A percentile compares a stretch with the other conserved stretches of the same genome.
Evolutionary conservation across 306 rosid genomes (phyloP).

Genomic region (Malus orientalis): DNA sequence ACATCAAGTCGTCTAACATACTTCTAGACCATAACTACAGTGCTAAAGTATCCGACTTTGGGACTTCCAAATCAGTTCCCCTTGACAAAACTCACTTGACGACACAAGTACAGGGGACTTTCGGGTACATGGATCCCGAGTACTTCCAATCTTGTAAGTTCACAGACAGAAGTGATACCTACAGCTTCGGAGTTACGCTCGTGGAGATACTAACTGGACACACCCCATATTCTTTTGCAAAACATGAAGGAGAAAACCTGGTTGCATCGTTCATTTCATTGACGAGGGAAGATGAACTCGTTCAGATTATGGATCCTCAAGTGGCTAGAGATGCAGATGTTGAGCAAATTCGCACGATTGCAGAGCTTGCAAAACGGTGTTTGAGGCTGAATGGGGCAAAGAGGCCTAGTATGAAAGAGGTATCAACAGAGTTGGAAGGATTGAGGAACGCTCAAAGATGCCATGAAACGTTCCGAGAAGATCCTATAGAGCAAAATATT

Average conservation of each 20-base stretch:
- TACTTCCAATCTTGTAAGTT: conserved; percentile 46
- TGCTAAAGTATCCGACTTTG: conserved; percentile 33
- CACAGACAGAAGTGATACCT: conserved; percentile 40
- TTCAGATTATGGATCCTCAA: conserved; percentile 25
- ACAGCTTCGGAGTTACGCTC: conserved; percentile 53
- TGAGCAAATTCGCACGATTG: conserved; percentile 28
- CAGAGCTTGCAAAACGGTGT: conserved; percentile 43
- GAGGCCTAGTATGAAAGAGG: conserved; percentile 57
- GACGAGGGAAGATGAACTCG: conserved; percentile 23
- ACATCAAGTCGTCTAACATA: conserved; percentile 54
- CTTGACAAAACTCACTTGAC: conserved; percentile 53
- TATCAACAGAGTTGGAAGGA: conserved; percentile 40
- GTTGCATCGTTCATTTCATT: conserved; percentile 31
- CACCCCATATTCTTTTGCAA: conserved; percentile 27
- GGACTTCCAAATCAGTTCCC: conserved; percentile 52
- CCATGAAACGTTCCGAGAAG: neutral
- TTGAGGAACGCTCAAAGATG: conserved; percentile 25
- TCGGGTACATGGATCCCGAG: conserved; percentile 66
- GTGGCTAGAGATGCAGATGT: conserved; percentile 25
- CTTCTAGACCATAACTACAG: conserved; percentile 36
- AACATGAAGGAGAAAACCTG: conserved; percentile 29
- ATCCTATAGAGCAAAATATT: conserved; percentile 21
- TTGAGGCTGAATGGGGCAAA: conserved; percentile 42
- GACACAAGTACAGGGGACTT: conserved; percentile 49
- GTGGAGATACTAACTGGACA: conserved; percentile 44